Percentiles rank a stretch among this genome's conserved stretches.
These are phyloP conservation scores for Hanseniaspora lindneri DNA, from an alignment of 805 yeast species.

Conservation along the genomic window DNA sequence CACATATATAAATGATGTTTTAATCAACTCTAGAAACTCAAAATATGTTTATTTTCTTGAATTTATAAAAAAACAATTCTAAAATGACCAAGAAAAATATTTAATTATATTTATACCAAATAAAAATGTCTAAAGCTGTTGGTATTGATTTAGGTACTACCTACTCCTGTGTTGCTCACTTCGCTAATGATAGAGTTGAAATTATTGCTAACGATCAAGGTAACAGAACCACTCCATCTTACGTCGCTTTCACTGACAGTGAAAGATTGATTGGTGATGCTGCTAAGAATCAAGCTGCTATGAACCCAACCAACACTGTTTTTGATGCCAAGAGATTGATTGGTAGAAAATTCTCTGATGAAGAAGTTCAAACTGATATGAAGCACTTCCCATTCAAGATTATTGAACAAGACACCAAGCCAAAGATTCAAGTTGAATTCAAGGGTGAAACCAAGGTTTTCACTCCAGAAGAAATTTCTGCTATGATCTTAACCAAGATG, in stretches of 20 bases:
- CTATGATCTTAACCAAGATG: conserved; percentile 88
- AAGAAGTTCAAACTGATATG: conserved; percentile 43
- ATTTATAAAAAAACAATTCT: neutral
- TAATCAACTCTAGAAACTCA: no score
- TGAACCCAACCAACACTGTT: conserved; percentile 87
- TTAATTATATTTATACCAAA: neutral
- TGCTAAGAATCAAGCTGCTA: conserved; percentile 96
- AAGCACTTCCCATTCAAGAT: conserved; percentile 85
- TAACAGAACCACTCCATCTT: conserved; percentile 95
- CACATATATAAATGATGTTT: no score
- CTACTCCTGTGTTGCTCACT: conserved; percentile 92
- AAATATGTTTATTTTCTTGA: no score
- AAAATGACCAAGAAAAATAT: conserved; percentile 2
- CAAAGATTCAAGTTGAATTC: conserved; percentile 74
- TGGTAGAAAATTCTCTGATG: conserved; percentile 52
- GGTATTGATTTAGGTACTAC: conserved; percentile 95
- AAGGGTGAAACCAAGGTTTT: conserved; percentile 77
- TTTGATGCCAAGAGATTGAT: conserved; percentile 93
- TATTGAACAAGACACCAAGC: conserved; percentile 69
- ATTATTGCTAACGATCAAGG: conserved; percentile 97
- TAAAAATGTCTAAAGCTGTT: conserved; percentile 33
- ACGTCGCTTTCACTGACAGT: conserved; percentile 89
- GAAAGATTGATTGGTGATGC: conserved; percentile 96
- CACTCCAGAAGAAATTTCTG: conserved; percentile 90
- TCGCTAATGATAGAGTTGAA: conserved; percentile 76